Evolutionary conservation across 108 stramenopile genomes (phyloP).

Genomic region (Discostella pseudostelligera): DNA sequence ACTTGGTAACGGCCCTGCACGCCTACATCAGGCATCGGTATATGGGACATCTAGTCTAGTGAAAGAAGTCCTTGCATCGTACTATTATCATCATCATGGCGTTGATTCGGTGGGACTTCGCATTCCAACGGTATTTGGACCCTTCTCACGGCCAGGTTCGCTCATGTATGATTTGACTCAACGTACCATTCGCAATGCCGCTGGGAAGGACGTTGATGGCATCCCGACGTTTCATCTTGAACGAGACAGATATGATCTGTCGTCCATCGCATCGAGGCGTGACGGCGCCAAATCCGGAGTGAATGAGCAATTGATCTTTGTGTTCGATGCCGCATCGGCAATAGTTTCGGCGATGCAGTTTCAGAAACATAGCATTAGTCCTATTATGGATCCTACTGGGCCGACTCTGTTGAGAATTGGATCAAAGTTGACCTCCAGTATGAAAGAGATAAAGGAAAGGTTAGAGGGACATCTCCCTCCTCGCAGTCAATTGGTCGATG

Average conservation of each 20-base stretch:
- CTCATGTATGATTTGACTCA: slow-evolving; percentile 41
- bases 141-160: slow-evolving; percentile 43
- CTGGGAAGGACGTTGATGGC: slow-evolving; percentile 25
- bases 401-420: slow-evolving; percentile 37
- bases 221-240: slow-evolving; percentile 31
- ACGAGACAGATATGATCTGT: slow-evolving; percentile 30
- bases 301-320: slow-evolving; percentile 36
- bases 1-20: neutral
- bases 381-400: slow-evolving; percentile 14
- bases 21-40: slow-evolving; percentile 17
- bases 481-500: slow-evolving; percentile 15
- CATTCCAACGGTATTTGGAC: slow-evolving; percentile 36
- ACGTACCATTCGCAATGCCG: slow-evolving; percentile 34
- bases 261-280: slow-evolving; percentile 21
- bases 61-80: slow-evolving; percentile 49
- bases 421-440: slow-evolving; percentile 38
- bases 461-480: slow-evolving; percentile 35
- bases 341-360: slow-evolving; percentile 44
- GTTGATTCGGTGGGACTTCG: slow-evolving; percentile 40
- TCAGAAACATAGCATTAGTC: slow-evolving; percentile 5
- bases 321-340: slow-evolving; percentile 37
- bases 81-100: slow-evolving; percentile 43
- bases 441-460: slow-evolving; percentile 39
- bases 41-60: slow-evolving; percentile 40
- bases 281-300: slow-evolving; percentile 27